Base-by-base conservation (phyloP, 2,329 filamentous ascomycete genomes). In the Colletotrichum noveboracense region DNA sequence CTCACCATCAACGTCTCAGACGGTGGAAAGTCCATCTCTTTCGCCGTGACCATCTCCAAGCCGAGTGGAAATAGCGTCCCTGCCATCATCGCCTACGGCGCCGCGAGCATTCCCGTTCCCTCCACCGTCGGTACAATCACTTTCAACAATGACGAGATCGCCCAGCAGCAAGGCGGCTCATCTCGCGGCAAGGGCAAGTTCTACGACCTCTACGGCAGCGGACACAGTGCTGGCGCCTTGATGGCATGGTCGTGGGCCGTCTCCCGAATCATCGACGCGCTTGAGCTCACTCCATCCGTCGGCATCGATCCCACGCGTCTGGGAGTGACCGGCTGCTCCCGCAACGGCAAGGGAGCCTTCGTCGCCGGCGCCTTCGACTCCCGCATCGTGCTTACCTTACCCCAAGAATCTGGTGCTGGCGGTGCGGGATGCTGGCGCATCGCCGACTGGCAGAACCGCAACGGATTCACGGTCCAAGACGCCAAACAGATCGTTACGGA, bases 191-290 rank as follows among this genome's bases (percentile, higher is more conserved):
- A 84, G 73, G 88, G 88, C 73, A 85, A 86, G 72, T 89, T 89
- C 81, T 90, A 87, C 80, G 84, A 87, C 62, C 80, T 89, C 6
- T 88, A 89, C 79, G 87, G 87, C n/a, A 83, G 83, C 48, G 76
- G 81, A 8, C 84, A 87, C 79, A 84, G 82, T 14, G 87, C 87
- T 8, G 87, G 87, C 55, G 87, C 87, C 14, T 81, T 88, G 73
- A 88, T 85, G 36, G 87, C 88, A 8, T 89, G 88, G 88, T 86
- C 88, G 0, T 89, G 88, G 88, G 88, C 84, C 28, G 86, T 88
- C 4, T 85, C 84, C 38, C 87, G 87, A 73, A 85, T 89, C 76
- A 84, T 89, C 16, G 88, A 89, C 77, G 87, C 85, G 16, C 80
- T 89, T 4, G 87, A 88, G 78, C 77, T 79, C 7, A 80, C 79